Conservation (phyloP, 1,284 basidiomycete species). For the Cryptococcus sp. region DNA sequence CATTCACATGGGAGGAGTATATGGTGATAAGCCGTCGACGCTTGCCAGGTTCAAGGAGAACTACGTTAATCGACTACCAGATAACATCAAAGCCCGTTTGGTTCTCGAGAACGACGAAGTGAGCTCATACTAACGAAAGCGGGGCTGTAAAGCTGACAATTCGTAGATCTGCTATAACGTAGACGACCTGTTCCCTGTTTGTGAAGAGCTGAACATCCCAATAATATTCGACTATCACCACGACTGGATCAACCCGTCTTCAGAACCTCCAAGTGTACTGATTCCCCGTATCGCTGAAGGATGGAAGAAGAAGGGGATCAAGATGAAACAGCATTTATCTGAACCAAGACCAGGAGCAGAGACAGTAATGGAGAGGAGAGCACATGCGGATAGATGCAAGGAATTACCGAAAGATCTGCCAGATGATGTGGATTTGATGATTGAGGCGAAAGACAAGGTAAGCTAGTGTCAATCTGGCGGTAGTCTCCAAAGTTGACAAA, state of each 20-base stretch:
- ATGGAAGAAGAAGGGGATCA: slow-evolving; percentile 68
- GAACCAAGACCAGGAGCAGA: slow-evolving; percentile 71
- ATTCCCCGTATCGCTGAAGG: slow-evolving; percentile 64
- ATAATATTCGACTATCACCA: slow-evolving; percentile 57
- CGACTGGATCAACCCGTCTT: slow-evolving; percentile 57
- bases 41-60: slow-evolving; percentile 68
- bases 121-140: neutral
- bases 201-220: slow-evolving; percentile 77
- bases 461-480: neutral
- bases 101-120: slow-evolving; percentile 92
- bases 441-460: slow-evolving; percentile 55
- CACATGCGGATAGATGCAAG: slow-evolving; percentile 63
- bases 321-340: slow-evolving; percentile 82
- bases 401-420: slow-evolving; percentile 49
- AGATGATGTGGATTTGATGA: slow-evolving; percentile 81
- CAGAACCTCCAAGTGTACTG: slow-evolving; percentile 35
- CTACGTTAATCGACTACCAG: slow-evolving; percentile 58
- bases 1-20: slow-evolving; percentile 61
- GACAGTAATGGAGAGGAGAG: slow-evolving; percentile 72
- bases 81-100: slow-evolving; percentile 64
- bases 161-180: slow-evolving; percentile 75
- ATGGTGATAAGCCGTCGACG: slow-evolving; percentile 69
- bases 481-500: neutral
- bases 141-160: neutral
- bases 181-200: slow-evolving; percentile 76